These are phyloP conservation scores for Artemisia princeps DNA, from an alignment of 140 eudicot species.

Conservation along the genomic window DNA sequence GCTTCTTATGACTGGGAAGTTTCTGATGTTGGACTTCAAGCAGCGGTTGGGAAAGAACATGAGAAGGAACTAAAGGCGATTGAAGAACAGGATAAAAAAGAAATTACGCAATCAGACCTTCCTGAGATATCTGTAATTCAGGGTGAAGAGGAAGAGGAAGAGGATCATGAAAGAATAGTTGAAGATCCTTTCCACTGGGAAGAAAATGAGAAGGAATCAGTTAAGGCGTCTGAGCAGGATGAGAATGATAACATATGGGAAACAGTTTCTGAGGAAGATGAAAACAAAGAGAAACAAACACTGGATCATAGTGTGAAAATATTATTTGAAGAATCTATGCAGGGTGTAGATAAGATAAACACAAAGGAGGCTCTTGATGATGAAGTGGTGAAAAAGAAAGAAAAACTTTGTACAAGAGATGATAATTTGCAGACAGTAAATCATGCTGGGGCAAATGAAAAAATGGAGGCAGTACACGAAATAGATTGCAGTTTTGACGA, in stretches of 20 bases:
- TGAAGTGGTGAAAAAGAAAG: neutral
- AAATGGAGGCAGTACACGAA: constrained; percentile 21
- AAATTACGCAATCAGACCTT: constrained; percentile 19
- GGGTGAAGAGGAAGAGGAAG: constrained; percentile 26
- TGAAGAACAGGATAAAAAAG: constrained; percentile 18
- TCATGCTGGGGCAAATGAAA: constrained; percentile 23
- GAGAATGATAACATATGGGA: constrained; percentile 27
- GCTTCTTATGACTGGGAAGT: constrained; percentile 25
- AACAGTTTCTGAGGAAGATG: constrained; percentile 22
- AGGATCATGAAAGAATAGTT: constrained; percentile 22
- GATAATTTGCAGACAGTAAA: constrained; percentile 23
- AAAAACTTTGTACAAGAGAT: constrained; percentile 9
- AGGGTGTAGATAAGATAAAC: constrained; percentile 22
- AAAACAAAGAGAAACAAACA: constrained; percentile 24
- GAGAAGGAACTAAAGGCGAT: constrained; percentile 29
- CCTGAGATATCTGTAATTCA: constrained; percentile 26
- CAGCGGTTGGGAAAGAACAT: constrained; percentile 24
- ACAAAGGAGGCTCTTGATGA: constrained; percentile 8
- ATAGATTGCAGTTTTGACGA: constrained; percentile 24
- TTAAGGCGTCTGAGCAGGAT: constrained; percentile 24
- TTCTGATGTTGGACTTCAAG: constrained; percentile 26
- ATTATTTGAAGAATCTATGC: constrained; percentile 2
- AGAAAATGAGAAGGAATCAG: constrained; percentile 28
- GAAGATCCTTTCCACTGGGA: constrained; percentile 26
- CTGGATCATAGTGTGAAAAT: constrained; percentile 29